Evolutionary conservation across 495 filamentous ascomycete species (phyloP).

Genomic region (Lasiosphaeris hirsuta): DNA sequence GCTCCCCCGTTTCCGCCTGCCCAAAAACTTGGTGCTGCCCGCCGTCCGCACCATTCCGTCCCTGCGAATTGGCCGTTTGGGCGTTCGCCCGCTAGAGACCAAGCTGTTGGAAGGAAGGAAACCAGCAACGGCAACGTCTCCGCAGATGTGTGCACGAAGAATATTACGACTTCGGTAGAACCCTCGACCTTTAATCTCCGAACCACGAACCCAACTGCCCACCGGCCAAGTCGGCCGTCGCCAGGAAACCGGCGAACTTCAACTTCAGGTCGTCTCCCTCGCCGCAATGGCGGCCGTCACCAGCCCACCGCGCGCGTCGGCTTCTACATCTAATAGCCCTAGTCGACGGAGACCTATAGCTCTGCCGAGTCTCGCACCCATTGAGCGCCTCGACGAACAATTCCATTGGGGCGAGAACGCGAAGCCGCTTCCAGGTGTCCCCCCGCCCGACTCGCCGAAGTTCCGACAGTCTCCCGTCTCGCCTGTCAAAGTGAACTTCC

Average conservation of each 20-base stretch:
- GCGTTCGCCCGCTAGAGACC: slow-evolving; percentile 11
- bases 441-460: slow-evolving; percentile 31
- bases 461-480: slow-evolving; percentile 40
- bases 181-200: not conserved
- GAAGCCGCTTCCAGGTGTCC: slow-evolving; percentile 32
- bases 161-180: not conserved
- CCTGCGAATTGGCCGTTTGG: slow-evolving; percentile 4
- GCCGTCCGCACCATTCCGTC: not conserved
- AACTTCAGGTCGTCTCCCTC: slow-evolving; percentile 8
- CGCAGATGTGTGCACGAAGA: slow-evolving; percentile 10
- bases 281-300: slow-evolving; percentile 45
- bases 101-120: slow-evolving; percentile 1
- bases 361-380: slow-evolving; percentile 27
- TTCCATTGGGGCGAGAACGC: slow-evolving; percentile 33
- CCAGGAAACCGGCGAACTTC: slow-evolving; percentile 16
- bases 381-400: slow-evolving; percentile 35
- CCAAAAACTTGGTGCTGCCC: not conserved
- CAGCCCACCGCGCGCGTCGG: slow-evolving; percentile 29
- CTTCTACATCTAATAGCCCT: slow-evolving; percentile 36
- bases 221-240: not conserved
- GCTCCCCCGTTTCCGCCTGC: slow-evolving; percentile 5
- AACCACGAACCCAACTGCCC: not conserved
- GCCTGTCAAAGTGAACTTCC: slow-evolving; percentile 41
- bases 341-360: slow-evolving; percentile 42
- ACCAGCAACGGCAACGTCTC: slow-evolving; percentile 5